Evolutionary conservation across 306 rosid species (phyloP).

Genomic region (Acmispon strigosus): DNA sequence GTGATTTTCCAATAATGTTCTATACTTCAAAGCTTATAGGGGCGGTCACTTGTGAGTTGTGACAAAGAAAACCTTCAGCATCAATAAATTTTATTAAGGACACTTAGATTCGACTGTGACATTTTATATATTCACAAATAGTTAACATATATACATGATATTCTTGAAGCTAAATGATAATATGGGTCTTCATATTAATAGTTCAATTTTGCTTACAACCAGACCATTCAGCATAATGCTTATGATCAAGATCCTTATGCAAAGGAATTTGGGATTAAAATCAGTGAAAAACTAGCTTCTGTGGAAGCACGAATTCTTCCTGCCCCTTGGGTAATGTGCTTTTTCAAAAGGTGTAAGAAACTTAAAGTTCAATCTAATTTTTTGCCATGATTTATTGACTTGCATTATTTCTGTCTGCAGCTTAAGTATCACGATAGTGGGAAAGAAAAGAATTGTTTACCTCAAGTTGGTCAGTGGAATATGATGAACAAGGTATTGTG

Average conservation of each 20-base stretch:
- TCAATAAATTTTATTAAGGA: not conserved
- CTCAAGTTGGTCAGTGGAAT: slow-evolving; percentile 99
- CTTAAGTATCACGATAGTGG: slow-evolving; percentile 93
- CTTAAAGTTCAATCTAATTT: not conserved
- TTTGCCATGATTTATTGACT: not conserved
- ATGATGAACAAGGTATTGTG: slow-evolving; percentile 91
- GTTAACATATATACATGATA: not conserved
- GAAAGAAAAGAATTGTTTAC: slow-evolving; percentile 91
- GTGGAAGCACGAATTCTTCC: slow-evolving; percentile 98
- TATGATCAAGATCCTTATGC: slow-evolving; percentile 92
- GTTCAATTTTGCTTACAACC: slow-evolving; percentile 13
- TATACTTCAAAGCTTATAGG: not conserved
- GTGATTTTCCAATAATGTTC: not conserved
- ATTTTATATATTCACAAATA: not conserved
- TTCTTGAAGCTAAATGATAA: not conserved
- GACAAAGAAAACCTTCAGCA: not conserved
- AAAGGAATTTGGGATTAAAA: slow-evolving; percentile 85
- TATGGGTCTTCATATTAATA: not conserved
- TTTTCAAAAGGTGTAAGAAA: not conserved
- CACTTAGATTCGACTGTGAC: not conserved
- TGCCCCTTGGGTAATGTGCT: slow-evolving; percentile 87
- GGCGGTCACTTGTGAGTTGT: not conserved
- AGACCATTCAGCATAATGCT: slow-evolving; percentile 85
- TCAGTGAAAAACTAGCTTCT: slow-evolving; percentile 83
- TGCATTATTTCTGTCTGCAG: slow-evolving; percentile 36